Conservation (phyloP, 345 rosid genomes). For the Rhodomyrtus tomentosa region DNA sequence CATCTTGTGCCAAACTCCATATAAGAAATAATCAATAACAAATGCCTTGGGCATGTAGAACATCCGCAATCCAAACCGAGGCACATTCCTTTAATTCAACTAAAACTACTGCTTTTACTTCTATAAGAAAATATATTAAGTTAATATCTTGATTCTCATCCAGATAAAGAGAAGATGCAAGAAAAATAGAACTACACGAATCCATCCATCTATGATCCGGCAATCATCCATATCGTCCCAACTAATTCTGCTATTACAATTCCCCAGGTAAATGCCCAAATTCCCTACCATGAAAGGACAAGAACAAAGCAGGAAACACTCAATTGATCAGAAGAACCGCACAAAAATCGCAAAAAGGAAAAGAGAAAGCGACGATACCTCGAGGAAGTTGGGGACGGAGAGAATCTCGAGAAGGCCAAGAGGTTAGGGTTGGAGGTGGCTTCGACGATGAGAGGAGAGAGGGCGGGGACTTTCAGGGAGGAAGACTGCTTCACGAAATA, state of each 20-base stretch:
- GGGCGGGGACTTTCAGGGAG: slow-evolving; percentile 34
- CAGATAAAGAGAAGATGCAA: neutral
- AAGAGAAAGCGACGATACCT: neutral
- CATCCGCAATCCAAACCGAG: neutral
- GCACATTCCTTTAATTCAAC: neutral
- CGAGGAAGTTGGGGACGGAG: slow-evolving; percentile 12
- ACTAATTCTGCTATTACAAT: neutral
- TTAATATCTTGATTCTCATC: no score
- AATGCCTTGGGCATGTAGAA: neutral
- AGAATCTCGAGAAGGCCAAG: slow-evolving; percentile 93
- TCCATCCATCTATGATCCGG: neutral
- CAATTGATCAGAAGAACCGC: neutral
- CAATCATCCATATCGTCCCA: neutral
- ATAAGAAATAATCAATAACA: neutral
- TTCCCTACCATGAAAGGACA: neutral
- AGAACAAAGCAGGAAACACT: neutral
- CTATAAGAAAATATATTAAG: neutral
- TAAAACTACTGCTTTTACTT: neutral
- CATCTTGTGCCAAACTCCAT: neutral
- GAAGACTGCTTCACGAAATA: slow-evolving; percentile 52
- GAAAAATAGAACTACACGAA: neutral
- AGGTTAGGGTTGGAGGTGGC: slow-evolving; percentile 86
- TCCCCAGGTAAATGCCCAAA: neutral
- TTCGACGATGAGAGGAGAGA: slow-evolving; percentile 45
- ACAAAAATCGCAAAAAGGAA: neutral